These are phyloP conservation scores for Cordyceps fumosorosea DNA, from an alignment of 2,329 filamentous ascomycete genomes.

Conservation along the genomic window DNA sequence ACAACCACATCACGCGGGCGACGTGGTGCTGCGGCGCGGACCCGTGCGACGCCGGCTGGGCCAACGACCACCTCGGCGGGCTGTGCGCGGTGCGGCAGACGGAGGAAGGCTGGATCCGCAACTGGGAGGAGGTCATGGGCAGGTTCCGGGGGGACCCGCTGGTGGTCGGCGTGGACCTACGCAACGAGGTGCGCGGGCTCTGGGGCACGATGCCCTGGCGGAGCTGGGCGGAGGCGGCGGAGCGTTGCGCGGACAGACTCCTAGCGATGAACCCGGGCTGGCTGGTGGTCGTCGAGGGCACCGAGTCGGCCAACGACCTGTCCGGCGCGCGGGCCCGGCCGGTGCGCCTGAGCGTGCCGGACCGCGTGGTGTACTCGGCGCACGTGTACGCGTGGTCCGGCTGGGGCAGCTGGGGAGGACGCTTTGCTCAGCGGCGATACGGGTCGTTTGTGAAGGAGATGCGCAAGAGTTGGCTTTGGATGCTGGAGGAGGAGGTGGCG, in stretches of 20 bases:
- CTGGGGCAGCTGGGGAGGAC: constrained; percentile 55
- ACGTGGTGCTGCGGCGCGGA: constrained; percentile 64
- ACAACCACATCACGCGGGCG: constrained; percentile 64
- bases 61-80: constrained; percentile 55
- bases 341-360: constrained; percentile 46
- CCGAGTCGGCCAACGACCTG: constrained; percentile 60
- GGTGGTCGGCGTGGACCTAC: constrained; percentile 60
- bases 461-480: constrained; percentile 60
- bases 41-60: constrained; percentile 61
- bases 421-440: constrained; percentile 55
- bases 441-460: constrained; percentile 56
- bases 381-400: constrained; percentile 67
- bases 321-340: constrained; percentile 48
- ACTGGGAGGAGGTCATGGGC: constrained; percentile 60
- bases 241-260: constrained; percentile 55
- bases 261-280: constrained; percentile 54
- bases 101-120: constrained; percentile 58
- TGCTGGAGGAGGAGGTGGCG: constrained; percentile 38
- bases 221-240: constrained; percentile 57
- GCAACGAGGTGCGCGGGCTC: constrained; percentile 62
- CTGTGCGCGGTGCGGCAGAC: constrained; percentile 57
- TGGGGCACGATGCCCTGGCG: constrained; percentile 65
- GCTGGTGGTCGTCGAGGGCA: constrained; percentile 63
- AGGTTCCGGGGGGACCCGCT: constrained; percentile 51
- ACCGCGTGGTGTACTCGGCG: constrained; percentile 58